Conservation (phyloP, 345 rosid species). For the Rhizophora mangle region DNA sequence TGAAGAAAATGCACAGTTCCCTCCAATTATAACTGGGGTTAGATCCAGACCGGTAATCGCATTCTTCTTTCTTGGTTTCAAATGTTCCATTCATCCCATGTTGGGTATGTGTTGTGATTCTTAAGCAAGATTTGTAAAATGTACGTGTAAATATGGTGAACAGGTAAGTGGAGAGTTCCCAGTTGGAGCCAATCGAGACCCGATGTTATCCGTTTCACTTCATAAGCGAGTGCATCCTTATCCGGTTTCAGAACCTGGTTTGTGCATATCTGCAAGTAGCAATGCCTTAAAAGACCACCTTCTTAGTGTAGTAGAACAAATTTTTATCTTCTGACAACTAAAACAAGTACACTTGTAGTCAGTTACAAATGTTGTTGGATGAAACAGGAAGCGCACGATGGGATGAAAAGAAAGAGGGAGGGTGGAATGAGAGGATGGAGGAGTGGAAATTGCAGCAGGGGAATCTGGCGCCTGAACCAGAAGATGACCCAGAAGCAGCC, state of each 20-base stretch:
- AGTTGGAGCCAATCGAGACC: constrained; percentile 61
- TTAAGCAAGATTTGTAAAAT: neutral
- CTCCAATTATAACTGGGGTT: constrained; percentile 57
- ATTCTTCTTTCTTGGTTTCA: neutral
- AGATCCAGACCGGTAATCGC: constrained; percentile 68
- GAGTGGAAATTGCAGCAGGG: constrained; percentile 93
- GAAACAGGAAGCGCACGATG: constrained; percentile 66
- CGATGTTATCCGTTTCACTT: constrained; percentile 53
- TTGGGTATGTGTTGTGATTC: neutral
- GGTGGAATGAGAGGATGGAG: constrained; percentile 91
- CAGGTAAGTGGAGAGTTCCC: constrained; percentile 96
- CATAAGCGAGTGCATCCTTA: constrained; percentile 93
- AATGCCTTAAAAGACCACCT: neutral
- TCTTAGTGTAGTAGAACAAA: neutral
- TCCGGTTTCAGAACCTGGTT: constrained; percentile 80
- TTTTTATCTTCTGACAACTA: neutral
- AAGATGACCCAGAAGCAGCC: constrained; percentile 79
- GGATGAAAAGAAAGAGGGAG: constrained; percentile 83
- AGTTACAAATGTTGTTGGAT: neutral
- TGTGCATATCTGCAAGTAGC: neutral
- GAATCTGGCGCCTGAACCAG: constrained; percentile 69
- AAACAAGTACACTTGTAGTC: no score
- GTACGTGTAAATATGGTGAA: neutral
- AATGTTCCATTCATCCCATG: neutral
- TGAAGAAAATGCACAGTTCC: constrained; percentile 70